Evolutionary conservation across 257 asterid species (phyloP), one percentile per base, ranked within the genome.

Genomic region (Galeopsis tetrahit): DNA sequence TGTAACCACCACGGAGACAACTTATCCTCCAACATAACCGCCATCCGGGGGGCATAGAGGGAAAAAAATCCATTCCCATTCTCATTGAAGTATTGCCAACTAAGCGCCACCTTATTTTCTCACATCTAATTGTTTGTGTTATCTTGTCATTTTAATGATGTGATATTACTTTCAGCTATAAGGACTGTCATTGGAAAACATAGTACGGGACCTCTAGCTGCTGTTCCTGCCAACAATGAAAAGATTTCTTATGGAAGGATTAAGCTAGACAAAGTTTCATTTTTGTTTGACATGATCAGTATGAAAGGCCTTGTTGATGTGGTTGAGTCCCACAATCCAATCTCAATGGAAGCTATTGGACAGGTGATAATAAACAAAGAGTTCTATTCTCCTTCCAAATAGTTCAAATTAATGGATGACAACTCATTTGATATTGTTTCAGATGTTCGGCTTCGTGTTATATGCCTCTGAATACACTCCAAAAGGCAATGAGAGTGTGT

Each of bases 361-460:
- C 97, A 89, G 95, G 99, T 89, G 66, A 87, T 28, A 49, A 28
- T 11, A 59, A n/a, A 31, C 8, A 72, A 38, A 59, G 15, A 14
- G 65, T 34, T 55, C 33, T 6, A 6, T 66, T 53, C 43, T 77
- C 74, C 77, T 81, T 75, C 56, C 32, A 77, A 68, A 48, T 34
- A 33, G 17, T 36, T 61, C 57, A 21, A 63, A 66, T 33, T 69
- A 52, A 13, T 70, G 71, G 69, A 58, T 17, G 40, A 72, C 14
- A 58, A 76, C 36, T 48, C 72, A 8, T 63, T 63, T 71, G 46
- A 10, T 32, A 80, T 66, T 32, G 11, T 77, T 53, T 73, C 97
- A 94, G 99, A 85, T 91, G 93, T 91, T 87, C 64, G 99, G 99
- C 57, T 89, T 94, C 56, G 66, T 87, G 60, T 78, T 89, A 65